These are phyloP conservation scores for Monoraphidium neglectum DNA, from an alignment of 139 green algal genomes.

Conservation along the genomic window DNA sequence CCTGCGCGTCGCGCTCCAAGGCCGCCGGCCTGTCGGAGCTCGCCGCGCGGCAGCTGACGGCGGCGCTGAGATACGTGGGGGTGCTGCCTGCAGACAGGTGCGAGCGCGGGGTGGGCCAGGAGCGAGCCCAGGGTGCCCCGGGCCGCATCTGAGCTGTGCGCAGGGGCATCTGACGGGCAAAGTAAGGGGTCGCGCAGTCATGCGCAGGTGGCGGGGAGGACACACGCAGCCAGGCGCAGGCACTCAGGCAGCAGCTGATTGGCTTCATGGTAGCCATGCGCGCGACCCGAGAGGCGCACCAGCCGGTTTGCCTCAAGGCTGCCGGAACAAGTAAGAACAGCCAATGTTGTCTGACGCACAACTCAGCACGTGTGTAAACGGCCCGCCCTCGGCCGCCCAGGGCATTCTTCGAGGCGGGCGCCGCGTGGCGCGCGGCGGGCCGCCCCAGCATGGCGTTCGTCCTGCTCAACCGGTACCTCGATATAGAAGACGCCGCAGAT, in stretches of 20 bases:
- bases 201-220: background rate
- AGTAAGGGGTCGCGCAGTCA: background rate
- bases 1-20: conserved; percentile 21
- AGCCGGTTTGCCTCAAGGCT: too few relatives aligned
- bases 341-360: background rate
- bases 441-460: conserved; percentile 79
- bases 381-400: background rate
- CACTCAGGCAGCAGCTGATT: background rate
- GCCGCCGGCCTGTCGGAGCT: conserved; percentile 51
- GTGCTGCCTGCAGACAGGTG: conserved; percentile 76
- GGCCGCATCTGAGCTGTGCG: too few relatives aligned
- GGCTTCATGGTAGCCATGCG: background rate
- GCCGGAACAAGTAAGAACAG: too few relatives aligned
- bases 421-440: conserved; percentile 41
- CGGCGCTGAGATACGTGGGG: conserved; percentile 67
- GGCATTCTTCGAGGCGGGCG: conserved; percentile 44
- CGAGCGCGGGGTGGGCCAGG: too few relatives aligned
- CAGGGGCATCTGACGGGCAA: background rate
- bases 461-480: conserved; percentile 85
- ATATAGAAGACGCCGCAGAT: conserved; percentile 84
- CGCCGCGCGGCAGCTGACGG: conserved; percentile 65
- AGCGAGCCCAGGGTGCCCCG: too few relatives aligned
- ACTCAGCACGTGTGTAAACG: background rate
- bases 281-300: too few relatives aligned
- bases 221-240: background rate